Evolutionary conservation across 192 early-diverging fungal genomes (phyloP), one percentile per base, ranked within the genome.

Genomic region (Pilobolus umbonatus): DNA sequence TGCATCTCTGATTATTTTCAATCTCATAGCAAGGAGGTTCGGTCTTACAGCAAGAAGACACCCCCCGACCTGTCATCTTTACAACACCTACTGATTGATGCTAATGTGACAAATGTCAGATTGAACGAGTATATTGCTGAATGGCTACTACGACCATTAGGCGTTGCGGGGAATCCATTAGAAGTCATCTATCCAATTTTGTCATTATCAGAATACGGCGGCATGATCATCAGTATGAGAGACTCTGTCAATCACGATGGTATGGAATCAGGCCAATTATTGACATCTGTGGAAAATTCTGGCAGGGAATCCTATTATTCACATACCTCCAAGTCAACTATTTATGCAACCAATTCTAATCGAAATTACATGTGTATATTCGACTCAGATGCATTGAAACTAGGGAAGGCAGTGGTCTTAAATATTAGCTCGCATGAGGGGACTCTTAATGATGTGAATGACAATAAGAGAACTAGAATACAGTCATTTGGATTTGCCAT

Each of bases 141-240:
- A 31, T 61, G 73, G 11, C 64, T 82, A 30, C 53, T 83, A 21
- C 47, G 50, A 3, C 76, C 76, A 19, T 35, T 83, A 21, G 76
- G 78, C 17, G 60, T 66, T 6, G 59, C 48, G 15, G 62, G 64
- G 35, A 38, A 63, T 38, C 81, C 81, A 12, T 40, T 72, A 36
- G 58, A 67, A 10, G 82, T 88, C 0, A 65, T 90, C 11, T 83
- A 79, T 5, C 79, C 88, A 9, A 73, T 90, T 59, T 76, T 75
- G 24, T 85, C 82, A 29, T 63, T 90, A 39, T 76, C 87, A 1
- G 88, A 90, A 69, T 82, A 90, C 43, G 88, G 88, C 44, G 87
- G 88, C 8, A 84, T 84, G 70, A 75, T 89, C 26, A 62, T 90
- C 56, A 76, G 81, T 39, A 79, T 88, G 64, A 77, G 85, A n/a